phyloP scores from a whole-genome alignment of 2,329 filamentous ascomycete species.

The Beauveria scarabaeidicola region DNA sequence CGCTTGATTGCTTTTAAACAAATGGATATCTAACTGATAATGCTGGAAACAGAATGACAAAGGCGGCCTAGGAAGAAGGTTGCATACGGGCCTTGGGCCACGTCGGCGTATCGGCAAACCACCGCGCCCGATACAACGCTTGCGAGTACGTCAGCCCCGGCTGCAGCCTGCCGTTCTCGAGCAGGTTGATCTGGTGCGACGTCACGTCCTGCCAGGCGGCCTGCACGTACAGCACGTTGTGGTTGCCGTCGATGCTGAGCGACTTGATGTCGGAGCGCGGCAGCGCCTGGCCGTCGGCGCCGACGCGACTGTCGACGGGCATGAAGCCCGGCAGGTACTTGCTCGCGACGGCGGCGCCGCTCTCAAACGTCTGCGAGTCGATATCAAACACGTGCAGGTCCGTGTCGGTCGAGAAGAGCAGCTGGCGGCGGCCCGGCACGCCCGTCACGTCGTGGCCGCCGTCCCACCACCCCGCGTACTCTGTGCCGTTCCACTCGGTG shows the following conservation, averaged over 20 bases:
- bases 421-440: conserved; percentile 4
- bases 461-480: conserved; percentile 5
- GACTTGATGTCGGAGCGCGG: conserved; percentile 9
- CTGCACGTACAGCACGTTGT: conserved; percentile 7
- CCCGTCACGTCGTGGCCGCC: conserved; percentile 6
- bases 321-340: conserved; percentile 7
- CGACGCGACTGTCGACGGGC: conserved; percentile 7
- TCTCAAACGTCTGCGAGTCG: conserved; percentile 4
- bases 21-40: neutral
- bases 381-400: conserved; percentile 10
- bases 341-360: neutral
- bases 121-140: neutral
- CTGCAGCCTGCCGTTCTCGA: neutral
- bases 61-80: neutral
- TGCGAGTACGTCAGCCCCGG: neutral
- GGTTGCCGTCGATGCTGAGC: conserved; percentile 5
- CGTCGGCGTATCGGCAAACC: conserved; percentile 6
- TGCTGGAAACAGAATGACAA: neutral
- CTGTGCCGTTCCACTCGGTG: conserved; percentile 3
- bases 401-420: conserved; percentile 3
- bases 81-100: conserved; percentile 9
- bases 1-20: neutral
- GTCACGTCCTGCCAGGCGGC: conserved; percentile 1
- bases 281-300: neutral
- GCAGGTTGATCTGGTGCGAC: conserved; percentile 6